Base-by-base conservation (phyloP, 2,329 filamentous ascomycete species). In the Cytospora leucostoma region DNA sequence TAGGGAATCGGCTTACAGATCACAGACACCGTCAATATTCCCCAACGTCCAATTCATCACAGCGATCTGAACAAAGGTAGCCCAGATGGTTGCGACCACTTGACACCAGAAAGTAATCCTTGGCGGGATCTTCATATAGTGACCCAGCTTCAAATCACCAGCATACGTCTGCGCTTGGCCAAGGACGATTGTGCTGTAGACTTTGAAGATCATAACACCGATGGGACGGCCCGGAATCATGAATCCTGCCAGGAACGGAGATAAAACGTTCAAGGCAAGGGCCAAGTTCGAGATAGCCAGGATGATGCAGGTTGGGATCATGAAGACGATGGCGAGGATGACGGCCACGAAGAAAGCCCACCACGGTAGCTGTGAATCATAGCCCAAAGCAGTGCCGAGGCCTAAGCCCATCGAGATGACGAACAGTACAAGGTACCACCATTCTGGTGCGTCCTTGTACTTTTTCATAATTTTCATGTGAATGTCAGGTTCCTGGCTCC, bases 191-290 rank as follows among this genome's bases (percentile, higher is more conserved):
- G 73, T 74, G 35, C 73, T 74, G 65, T 79, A 84, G 1, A 81
- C 82, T 68, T 84, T 84, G 75, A 84, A 84, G 59, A 84, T 73
- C 81, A 85, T 85, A 70, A 84, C 79, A 3, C 78, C 82, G 61
- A 85, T 79, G 0, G 83, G 82, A 7, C 75, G 74, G 1, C 83
- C 86, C 0, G 85, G 85, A 62, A 84, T 79, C 74, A 88, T 82
- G 69, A 87, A 87, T 1, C 84, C 84, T 7, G 84, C 79, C 32
- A 86, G 76, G 67, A 83, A 82, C 55, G 82, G 80, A 1, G 81
- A 79, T 37, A 84, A 73, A 38, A 85, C 81, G 56, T 85, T 85
- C 17, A 85, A 69, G 1, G 79, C 80, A 19, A 84, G 72, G 47
- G 75, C 68, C 15, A 84, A 79, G 68, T 84, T 84, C 17, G 82